These are phyloP conservation scores for Aureobasidium sp. DNA, from an alignment of 2,329 filamentous ascomycete genomes.

Conservation along the genomic window DNA sequence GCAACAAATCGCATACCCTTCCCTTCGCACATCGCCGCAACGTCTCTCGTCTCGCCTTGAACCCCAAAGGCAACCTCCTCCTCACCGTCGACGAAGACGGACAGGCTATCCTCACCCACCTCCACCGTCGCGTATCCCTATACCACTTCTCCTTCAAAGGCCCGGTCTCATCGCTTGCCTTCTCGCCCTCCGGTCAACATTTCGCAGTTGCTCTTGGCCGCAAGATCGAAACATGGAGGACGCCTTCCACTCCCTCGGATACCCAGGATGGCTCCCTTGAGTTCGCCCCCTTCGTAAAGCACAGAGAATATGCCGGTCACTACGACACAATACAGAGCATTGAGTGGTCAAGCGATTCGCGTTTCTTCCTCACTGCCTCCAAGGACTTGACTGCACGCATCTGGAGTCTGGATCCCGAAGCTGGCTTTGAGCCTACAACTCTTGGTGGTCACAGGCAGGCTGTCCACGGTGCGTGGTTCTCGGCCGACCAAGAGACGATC, in stretches of 20 bases:
- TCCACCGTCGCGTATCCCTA: slow-evolving; percentile 73
- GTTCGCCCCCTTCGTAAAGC: slow-evolving; percentile 87
- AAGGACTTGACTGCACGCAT: slow-evolving; percentile 89
- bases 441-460: slow-evolving; percentile 84
- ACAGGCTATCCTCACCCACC: slow-evolving; percentile 84
- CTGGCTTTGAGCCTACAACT: slow-evolving; percentile 82
- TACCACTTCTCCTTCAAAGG: slow-evolving; percentile 94
- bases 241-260: slow-evolving; percentile 70
- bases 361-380: slow-evolving; percentile 87
- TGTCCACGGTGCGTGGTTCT: slow-evolving; percentile 95
- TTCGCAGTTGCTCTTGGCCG: slow-evolving; percentile 85
- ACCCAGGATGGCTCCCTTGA: slow-evolving; percentile 75
- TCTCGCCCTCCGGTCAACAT: slow-evolving; percentile 82
- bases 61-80: slow-evolving; percentile 82
- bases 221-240: slow-evolving; percentile 91
- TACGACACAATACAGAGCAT: slow-evolving; percentile 80
- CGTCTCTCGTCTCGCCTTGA: slow-evolving; percentile 78
- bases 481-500: slow-evolving; percentile 85
- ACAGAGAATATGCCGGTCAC: slow-evolving; percentile 79
- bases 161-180: slow-evolving; percentile 74
- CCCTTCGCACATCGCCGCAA: slow-evolving; percentile 92
- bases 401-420: slow-evolving; percentile 86
- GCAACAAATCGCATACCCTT: slow-evolving; percentile 80
- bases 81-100: slow-evolving; percentile 93
- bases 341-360: slow-evolving; percentile 92